Evolutionary conservation across 2,329 filamentous ascomycete genomes (phyloP).

Genomic region (Stagonosporopsis vannaccii): DNA sequence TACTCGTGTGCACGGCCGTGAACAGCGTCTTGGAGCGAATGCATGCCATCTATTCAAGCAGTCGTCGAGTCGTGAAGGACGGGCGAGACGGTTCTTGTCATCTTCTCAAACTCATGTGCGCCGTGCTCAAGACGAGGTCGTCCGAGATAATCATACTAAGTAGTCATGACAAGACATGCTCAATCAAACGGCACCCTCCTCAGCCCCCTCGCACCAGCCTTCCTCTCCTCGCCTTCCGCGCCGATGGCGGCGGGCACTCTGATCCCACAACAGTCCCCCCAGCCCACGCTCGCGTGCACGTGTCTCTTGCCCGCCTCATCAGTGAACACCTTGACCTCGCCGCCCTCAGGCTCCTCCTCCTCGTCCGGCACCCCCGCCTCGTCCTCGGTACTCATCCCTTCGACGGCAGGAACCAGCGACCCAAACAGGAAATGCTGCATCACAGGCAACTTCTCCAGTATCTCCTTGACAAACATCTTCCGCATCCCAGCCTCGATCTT

Average conservation of each 20-base stretch:
- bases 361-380: conserved; percentile 60
- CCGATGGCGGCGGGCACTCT: conserved; percentile 94
- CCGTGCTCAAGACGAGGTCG: too few relatives aligned
- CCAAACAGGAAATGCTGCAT: conserved; percentile 99
- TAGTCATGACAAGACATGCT: background rate
- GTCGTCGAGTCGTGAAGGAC: too few relatives aligned
- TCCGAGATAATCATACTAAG: background rate
- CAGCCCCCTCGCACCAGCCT: conserved; percentile 67
- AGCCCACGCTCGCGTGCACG: conserved; percentile 71
- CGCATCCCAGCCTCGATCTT: conserved; percentile 97
- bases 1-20: too few relatives aligned
- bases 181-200: conserved; percentile 84
- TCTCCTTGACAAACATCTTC: conserved; percentile 94
- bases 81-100: too few relatives aligned
- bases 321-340: conserved; percentile 64
- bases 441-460: conserved; percentile 89
- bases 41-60: too few relatives aligned
- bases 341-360: conserved; percentile 52
- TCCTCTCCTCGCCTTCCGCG: conserved; percentile 87
- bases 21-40: too few relatives aligned
- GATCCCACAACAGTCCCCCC: conserved; percentile 98
- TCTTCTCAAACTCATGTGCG: too few relatives aligned
- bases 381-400: conserved; percentile 76
- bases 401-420: conserved; percentile 77
- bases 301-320: conserved; percentile 72